Evolutionary conservation across 768 basidiomycete species (phyloP).

Genomic region (Agrocybe chaxingu): DNA sequence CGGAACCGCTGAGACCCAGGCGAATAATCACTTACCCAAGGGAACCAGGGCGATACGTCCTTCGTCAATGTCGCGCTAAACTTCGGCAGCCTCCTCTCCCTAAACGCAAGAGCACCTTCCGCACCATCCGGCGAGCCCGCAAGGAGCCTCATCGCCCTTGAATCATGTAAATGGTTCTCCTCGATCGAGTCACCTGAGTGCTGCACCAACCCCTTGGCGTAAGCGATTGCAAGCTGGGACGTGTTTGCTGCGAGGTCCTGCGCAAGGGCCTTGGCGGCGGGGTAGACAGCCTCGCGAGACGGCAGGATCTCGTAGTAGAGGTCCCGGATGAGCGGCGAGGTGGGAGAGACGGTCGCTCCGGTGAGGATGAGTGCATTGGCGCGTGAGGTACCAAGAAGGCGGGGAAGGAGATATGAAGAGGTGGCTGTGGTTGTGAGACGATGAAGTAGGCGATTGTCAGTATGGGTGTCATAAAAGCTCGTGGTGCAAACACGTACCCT

Average conservation of each 20-base stretch:
- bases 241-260: slow-evolving; percentile 49
- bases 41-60: slow-evolving; percentile 39
- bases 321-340: slow-evolving; percentile 38
- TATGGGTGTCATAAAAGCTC: no score
- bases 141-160: slow-evolving; percentile 40
- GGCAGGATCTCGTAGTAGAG: slow-evolving; percentile 48
- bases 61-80: slow-evolving; percentile 44
- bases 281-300: slow-evolving; percentile 49
- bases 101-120: slow-evolving; percentile 50
- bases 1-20: no score
- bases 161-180: slow-evolving; percentile 55
- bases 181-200: slow-evolving; percentile 48
- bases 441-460: no score
- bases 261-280: slow-evolving; percentile 48
- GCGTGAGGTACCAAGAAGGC: slow-evolving; percentile 49
- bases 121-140: slow-evolving; percentile 36
- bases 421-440: slow-evolving; percentile 13
- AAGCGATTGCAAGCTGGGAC: slow-evolving; percentile 48
- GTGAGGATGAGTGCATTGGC: slow-evolving; percentile 50
- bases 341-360: slow-evolving; percentile 40
- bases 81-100: slow-evolving; percentile 39
- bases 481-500: slow-evolving; percentile 9
- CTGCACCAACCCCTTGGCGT: slow-evolving; percentile 49
- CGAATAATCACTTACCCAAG: slow-evolving; percentile 41
- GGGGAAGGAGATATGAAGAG: slow-evolving; percentile 47